Conservation (phyloP, 495 filamentous ascomycete species). For the Friedmanniomyces simplex region DNA sequence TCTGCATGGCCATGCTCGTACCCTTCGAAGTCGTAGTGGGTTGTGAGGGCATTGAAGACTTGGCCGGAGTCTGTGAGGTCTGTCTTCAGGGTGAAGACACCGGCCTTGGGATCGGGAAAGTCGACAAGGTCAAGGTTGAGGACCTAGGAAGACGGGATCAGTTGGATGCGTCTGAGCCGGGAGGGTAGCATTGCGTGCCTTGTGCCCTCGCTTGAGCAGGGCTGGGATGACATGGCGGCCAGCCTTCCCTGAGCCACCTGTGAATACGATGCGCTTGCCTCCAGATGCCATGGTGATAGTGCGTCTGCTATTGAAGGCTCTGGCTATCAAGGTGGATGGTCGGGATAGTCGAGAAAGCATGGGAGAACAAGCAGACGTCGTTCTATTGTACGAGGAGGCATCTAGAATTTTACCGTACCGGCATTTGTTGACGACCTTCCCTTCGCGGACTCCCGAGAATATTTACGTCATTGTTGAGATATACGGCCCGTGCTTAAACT, state of each 20-base stretch:
- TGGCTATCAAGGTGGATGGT: not conserved
- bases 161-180: not conserved
- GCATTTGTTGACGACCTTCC: slow-evolving; percentile 6
- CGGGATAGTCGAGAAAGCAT: not conserved
- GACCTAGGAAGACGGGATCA: slow-evolving; percentile 23
- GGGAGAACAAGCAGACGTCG: too few species aligned
- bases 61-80: slow-evolving; percentile 50
- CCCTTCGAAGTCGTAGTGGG: slow-evolving; percentile 44
- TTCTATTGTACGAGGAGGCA: too few species aligned
- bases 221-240: slow-evolving; percentile 48
- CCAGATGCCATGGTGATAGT: slow-evolving; percentile 17
- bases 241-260: slow-evolving; percentile 50
- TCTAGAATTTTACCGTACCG: too few species aligned
- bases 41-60: slow-evolving; percentile 48
- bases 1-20: slow-evolving; percentile 35
- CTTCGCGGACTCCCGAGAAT: not conserved
- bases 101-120: slow-evolving; percentile 33
- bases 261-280: slow-evolving; percentile 43
- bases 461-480: not conserved
- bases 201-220: slow-evolving; percentile 42
- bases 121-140: slow-evolving; percentile 47
- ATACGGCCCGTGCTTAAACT: slow-evolving; percentile 10
- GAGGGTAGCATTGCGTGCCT: not conserved
- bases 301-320: not conserved
- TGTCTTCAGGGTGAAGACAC: slow-evolving; percentile 47